Conservation (phyloP, 2,329 filamentous ascomycete genomes). For the Elsinoe ampelina region DNA sequence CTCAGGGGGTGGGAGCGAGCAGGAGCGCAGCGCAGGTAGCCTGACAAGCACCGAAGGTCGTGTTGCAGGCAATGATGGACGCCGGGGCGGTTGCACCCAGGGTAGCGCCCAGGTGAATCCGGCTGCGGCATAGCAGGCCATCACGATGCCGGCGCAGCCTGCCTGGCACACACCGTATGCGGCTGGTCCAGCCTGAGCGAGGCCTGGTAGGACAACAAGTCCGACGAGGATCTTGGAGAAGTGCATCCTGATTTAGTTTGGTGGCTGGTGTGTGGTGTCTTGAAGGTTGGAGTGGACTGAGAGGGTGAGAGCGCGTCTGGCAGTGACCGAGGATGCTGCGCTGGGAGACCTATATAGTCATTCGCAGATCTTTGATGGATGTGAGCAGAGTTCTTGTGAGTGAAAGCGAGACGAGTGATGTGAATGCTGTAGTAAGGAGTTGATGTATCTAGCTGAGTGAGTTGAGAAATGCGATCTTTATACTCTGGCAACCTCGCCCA, state of each 20-base stretch:
- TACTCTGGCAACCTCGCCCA: too few relatives aligned
- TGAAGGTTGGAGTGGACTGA: too few relatives aligned
- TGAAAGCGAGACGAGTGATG: too few relatives aligned
- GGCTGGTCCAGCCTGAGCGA: constrained; percentile 24
- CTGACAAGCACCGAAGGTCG: constrained; percentile 37
- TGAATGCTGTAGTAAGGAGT: too few relatives aligned
- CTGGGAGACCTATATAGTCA: too few relatives aligned
- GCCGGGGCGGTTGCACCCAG: constrained; percentile 32
- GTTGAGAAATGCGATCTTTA: too few relatives aligned
- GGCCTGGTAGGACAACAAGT: background rate
- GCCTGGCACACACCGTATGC: constrained; percentile 41
- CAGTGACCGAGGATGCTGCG: too few relatives aligned
- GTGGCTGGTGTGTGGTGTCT: too few relatives aligned
- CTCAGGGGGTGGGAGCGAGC: background rate
- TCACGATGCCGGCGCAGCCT: constrained; percentile 37
- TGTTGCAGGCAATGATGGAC: constrained; percentile 37
- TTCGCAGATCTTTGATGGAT: too few relatives aligned
- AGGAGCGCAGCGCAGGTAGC: constrained; percentile 33
- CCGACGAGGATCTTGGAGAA: background rate
- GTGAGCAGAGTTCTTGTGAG: too few relatives aligned
- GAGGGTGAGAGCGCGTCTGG: too few relatives aligned
- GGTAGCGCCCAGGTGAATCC: constrained; percentile 36
- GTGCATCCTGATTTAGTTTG: background rate
- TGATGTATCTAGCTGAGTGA: too few relatives aligned
- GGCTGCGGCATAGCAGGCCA: constrained; percentile 39